Conservation (phyloP, 257 asterid species). For the Petrea volubilis region DNA sequence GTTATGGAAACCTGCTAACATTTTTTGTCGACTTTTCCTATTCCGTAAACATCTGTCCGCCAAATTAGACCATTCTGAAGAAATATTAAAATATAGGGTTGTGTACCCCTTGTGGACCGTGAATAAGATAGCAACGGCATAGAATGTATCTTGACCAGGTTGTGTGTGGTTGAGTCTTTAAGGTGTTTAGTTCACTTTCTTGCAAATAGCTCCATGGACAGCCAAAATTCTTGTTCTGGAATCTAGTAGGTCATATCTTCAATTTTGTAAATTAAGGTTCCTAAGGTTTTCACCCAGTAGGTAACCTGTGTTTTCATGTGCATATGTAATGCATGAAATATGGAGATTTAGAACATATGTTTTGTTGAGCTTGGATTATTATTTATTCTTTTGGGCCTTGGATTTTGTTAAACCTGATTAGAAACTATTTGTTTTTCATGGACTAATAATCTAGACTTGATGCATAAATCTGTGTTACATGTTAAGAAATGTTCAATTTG, state of each 20-base stretch:
- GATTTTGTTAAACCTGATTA: not conserved
- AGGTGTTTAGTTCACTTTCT: too few species aligned
- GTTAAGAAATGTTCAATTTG: not conserved
- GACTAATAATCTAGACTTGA: not conserved
- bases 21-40: not conserved
- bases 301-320: not conserved
- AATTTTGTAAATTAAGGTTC: not conserved
- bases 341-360: not conserved
- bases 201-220: not conserved
- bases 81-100: not conserved
- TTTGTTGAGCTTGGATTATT: not conserved
- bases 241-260: not conserved
- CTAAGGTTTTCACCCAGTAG: not conserved
- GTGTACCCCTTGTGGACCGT: not conserved
- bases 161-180: too few species aligned
- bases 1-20: not conserved
- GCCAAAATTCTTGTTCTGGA: not conserved
- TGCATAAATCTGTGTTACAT: not conserved
- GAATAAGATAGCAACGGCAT: not conserved
- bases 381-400: not conserved
- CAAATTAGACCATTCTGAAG: not conserved
- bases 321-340: not conserved
- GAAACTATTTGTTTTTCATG: not conserved
- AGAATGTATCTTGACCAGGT: not conserved
- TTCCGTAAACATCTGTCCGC: not conserved